A percentile compares a stretch with the other conserved stretches of the same genome.
These are phyloP conservation scores for Ricinus communis DNA, from an alignment of 345 rosid species.

Conservation along the genomic window DNA sequence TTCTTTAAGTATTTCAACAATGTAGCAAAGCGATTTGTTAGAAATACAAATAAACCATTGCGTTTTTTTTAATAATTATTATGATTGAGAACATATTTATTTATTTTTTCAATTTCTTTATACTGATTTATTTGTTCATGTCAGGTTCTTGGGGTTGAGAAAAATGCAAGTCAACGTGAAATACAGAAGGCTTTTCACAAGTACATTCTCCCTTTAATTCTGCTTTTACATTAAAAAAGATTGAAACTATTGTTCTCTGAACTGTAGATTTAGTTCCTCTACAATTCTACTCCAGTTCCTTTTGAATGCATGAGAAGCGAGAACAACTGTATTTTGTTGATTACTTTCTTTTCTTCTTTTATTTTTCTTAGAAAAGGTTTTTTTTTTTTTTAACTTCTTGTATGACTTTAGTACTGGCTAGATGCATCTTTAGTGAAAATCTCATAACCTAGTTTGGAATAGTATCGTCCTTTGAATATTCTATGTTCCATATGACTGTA, in stretches of 20 bases:
- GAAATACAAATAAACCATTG: too few species aligned
- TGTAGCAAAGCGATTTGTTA: neutral
- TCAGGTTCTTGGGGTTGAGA: slow-evolving; percentile 91
- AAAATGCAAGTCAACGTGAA: slow-evolving; percentile 78
- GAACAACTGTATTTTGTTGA: neutral
- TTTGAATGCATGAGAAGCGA: neutral
- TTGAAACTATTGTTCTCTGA: neutral
- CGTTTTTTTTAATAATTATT: too few species aligned
- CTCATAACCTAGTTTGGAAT: neutral
- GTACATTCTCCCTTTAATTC: slow-evolving; percentile 36
- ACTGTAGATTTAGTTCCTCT: neutral
- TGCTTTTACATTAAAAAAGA: neutral
- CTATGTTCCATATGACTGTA: neutral
- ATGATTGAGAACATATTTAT: neutral
- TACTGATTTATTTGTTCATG: neutral
- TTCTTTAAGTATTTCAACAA: neutral
- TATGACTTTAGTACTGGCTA: neutral
- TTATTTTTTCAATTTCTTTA: neutral
- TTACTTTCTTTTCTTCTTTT: neutral
- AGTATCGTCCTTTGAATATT: neutral
- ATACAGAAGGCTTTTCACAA: slow-evolving; percentile 99
- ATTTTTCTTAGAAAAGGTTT: too few species aligned
- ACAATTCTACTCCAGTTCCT: slow-evolving; percentile 1
- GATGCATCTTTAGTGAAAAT: neutral
- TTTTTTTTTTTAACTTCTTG: too few species aligned